Evolutionary conservation across 805 yeast species (phyloP).

Genomic region (Ogataea zsoltii): DNA sequence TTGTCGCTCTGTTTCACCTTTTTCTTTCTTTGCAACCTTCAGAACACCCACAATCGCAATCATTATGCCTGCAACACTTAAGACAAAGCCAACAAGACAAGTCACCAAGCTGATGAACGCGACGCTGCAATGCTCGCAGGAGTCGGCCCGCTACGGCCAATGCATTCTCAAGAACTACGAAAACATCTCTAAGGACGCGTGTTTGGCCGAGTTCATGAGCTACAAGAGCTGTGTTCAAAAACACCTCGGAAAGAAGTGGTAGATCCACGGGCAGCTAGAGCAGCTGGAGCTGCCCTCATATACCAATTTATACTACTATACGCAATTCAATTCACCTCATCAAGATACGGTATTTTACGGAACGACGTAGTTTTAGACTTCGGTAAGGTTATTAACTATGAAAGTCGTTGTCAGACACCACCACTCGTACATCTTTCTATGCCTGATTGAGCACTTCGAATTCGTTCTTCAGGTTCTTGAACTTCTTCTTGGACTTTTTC

Average conservation of each 20-base stretch:
- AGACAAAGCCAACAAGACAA: constrained; percentile 30
- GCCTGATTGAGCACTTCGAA: constrained; percentile 17
- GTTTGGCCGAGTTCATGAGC: constrained; percentile 48
- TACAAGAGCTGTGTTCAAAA: constrained; percentile 52
- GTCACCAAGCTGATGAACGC: constrained; percentile 35
- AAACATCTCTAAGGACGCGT: constrained; percentile 52
- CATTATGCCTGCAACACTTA: constrained; percentile 12
- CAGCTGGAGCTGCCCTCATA: not conserved
- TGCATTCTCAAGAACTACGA: constrained; percentile 53
- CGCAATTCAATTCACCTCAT: not conserved
- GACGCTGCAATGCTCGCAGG: constrained; percentile 29
- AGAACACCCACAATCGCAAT: not conserved
- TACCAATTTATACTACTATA: constrained; percentile 2
- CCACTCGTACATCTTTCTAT: too few relatives aligned
- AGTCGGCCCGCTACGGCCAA: constrained; percentile 48
- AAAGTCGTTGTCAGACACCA: too few relatives aligned
- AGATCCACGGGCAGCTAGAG: not conserved
- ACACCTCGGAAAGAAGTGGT: constrained; percentile 35
- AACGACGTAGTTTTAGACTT: too few relatives aligned
- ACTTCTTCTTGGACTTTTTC: constrained; percentile 34
- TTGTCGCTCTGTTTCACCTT: too few relatives aligned
- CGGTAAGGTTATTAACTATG: too few relatives aligned
- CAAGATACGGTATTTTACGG: not conserved
- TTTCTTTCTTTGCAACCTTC: not conserved
- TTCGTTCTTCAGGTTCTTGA: constrained; percentile 39